Evolutionary conservation across 2,329 filamentous ascomycete genomes (phyloP), one percentile per base, ranked within the genome.

Genomic region (Eurotiales sp.): DNA sequence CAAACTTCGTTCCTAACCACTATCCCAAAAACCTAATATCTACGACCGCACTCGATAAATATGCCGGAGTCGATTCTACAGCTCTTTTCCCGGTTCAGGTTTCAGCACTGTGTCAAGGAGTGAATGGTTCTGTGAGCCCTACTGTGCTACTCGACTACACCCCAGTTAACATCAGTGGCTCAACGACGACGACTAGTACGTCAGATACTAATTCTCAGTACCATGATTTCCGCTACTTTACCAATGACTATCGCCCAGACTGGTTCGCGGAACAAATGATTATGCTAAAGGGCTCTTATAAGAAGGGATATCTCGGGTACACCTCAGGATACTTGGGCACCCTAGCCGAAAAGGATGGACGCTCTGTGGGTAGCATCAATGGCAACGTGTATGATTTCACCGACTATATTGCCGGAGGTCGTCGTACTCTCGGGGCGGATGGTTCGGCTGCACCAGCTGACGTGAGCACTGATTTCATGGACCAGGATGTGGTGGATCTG

Each of bases 251-350:
- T 46, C 85, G 91, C 10, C 84, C 86, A 2, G 90, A 96, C 65
- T 99, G 93, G 93, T 97, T 92, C 73, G 86, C 80, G 52, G 89
- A 99, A 72, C 85, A 91, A 67, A 90, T 96, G 80, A 78, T 84
- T 27, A 83, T 84, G 67, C 74, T 99, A 48, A 87, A 86, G 60
- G 72, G 82, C 27, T 85, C 84, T 59, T 97, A 87, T 77, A 86
- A 87, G 71, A 95, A 95, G 69, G 93, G 93, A 44, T 85, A 84
- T 56, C 77, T 99, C 46, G 93, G 90, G 22, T 99, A 90, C 69
- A 89, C 88, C 8, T 72, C 85, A 0, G 63, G 87, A 55, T 95
- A 93, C 62, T 79, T 99, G 48, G 78, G 80, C 58, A 89, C 80
- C 0, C 77, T 96, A 14, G 84, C 81, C 7, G 64, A 65, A 3